phyloP scores from a whole-genome alignment of 2,329 filamentous ascomycete species.

The Aspergillus fructus region DNA sequence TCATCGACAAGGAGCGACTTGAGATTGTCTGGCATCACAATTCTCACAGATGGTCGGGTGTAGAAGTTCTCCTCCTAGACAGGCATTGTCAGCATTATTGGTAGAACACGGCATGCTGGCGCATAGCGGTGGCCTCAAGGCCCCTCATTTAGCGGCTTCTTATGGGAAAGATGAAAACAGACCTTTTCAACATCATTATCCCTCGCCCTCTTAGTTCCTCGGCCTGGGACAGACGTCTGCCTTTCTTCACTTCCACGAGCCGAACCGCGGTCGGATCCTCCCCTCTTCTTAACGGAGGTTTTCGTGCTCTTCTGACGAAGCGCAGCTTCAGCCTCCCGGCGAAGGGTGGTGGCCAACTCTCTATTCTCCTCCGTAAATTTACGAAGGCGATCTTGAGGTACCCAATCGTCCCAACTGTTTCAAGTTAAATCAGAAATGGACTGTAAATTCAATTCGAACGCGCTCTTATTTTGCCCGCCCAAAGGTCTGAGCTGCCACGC shows the following conservation, averaged over 20 bases:
- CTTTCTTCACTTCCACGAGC: conserved; percentile 47
- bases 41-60: conserved; percentile 77
- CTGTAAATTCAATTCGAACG: conserved; percentile 8
- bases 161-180: conserved; percentile 16
- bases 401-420: conserved; percentile 93
- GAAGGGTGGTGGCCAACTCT: conserved; percentile 66
- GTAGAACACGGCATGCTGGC: not conserved
- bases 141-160: conserved; percentile 2
- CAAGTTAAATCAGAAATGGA: conserved; percentile 10
- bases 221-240: conserved; percentile 43
- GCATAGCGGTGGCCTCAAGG: not conserved
- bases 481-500: not conserved
- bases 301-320: conserved; percentile 35
- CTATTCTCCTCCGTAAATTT: conserved; percentile 95
- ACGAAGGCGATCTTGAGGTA: conserved; percentile 85
- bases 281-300: conserved; percentile 39
- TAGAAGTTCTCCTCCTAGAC: conserved; percentile 84
- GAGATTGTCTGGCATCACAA: conserved; percentile 82
- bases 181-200: conserved; percentile 52
- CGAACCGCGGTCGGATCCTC: conserved; percentile 43
- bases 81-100: conserved; percentile 3
- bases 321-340: conserved; percentile 41
- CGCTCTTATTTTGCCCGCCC: not conserved
- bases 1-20: conserved; percentile 95
- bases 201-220: conserved; percentile 44